Base-by-base conservation (phyloP, 129 eudicot genomes). In the Apium graveolens region DNA sequence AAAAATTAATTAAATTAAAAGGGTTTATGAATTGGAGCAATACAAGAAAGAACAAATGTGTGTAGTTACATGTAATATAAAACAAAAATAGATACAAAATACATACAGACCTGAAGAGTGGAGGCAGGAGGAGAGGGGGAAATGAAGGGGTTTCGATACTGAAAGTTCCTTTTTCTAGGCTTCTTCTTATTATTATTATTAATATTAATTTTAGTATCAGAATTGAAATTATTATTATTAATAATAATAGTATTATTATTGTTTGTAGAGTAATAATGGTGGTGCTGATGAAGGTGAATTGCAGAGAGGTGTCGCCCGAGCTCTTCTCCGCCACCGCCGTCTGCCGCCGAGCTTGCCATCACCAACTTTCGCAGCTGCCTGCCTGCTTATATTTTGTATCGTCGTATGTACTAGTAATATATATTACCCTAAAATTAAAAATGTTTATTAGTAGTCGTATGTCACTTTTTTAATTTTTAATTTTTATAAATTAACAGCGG, bases 261-360 rank as follows among this genome's bases (percentile, higher is more conserved):
- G 57, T 8, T 70, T 17, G 45, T 3, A 5, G n/a, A 10, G 68
- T 60, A 60, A 4, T 8, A 60, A 31, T 10, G 68, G 68, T 10
- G 32, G 6, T 60, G 68, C 1, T 60, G 68, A 21, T 39, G 29
- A 24, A 76, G 37, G 24, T 85, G 83, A 66, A 79, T 82, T 71
- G 46, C 76, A 11, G 88, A 83, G 26, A 85, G 32, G 39, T 79
- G 26, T 35, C 62, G 24, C 41, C 41, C 26, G 34, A 76, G 70
- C 34, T 76, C 79, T 11, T 51, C 79, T 11, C 70, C 62, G 20
- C 78, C 87, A 12, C 75, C 79, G 44, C 44, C 74, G 37, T 46
- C 80, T 37, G 81, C 86, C 41, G 72, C 88, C 63, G 85, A 75
- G 82, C 68, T 81, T 38, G 82, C 51, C 85, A 81, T 74, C 57